Evolutionary conservation across 352 stramenopile species (phyloP), one percentile per base, ranked within the genome.

Genomic region (Elongisporangium prolatum): DNA sequence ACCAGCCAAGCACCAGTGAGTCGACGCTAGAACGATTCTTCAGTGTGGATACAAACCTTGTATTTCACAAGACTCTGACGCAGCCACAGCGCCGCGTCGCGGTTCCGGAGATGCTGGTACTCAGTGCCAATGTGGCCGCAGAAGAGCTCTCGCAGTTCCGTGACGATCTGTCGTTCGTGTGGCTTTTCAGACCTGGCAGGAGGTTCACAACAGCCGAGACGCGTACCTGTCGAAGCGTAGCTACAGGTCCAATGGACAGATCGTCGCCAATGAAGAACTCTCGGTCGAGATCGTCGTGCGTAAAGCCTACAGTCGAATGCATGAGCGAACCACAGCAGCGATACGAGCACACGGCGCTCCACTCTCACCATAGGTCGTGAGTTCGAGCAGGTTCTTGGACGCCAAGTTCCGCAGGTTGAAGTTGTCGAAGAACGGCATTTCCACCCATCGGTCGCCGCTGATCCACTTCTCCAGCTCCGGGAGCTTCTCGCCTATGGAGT

Each of bases 21-120:
- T 34, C 24, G 24, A 7, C n/a, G n/a, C n/a, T n/a, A n/a, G n/a
- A n/a, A n/a, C n/a, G n/a, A n/a, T n/a, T n/a, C n/a, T n/a, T n/a
- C n/a, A n/a, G n/a, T n/a, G n/a, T n/a, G n/a, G n/a, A n/a, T n/a
- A 25, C 55, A 9, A 22, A 84, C 75, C 61, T 92, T 91, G 71
- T 84, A 86, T 37, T 72, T 74, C 57, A 73, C 74, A 49, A 92
- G 70, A 1, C 75, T 70, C 40, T 91, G 71, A 14, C 80, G 83
- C 60, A 95, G 91, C 83, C 83, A 93, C 14, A 92, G 61, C 38
- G 81, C 81, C 16, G 81, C 97, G 49, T 98, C 82, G 14, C 86
- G 84, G 71, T 98, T 96, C 25, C 80, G 85, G 62, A 99, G 94
- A 68, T 99, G 98, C 79, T 99, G 98, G 70, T 99, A 99, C 74